These are phyloP conservation scores for Neofusicoccum laricinum DNA, from an alignment of 2,329 filamentous ascomycete genomes.

Conservation along the genomic window DNA sequence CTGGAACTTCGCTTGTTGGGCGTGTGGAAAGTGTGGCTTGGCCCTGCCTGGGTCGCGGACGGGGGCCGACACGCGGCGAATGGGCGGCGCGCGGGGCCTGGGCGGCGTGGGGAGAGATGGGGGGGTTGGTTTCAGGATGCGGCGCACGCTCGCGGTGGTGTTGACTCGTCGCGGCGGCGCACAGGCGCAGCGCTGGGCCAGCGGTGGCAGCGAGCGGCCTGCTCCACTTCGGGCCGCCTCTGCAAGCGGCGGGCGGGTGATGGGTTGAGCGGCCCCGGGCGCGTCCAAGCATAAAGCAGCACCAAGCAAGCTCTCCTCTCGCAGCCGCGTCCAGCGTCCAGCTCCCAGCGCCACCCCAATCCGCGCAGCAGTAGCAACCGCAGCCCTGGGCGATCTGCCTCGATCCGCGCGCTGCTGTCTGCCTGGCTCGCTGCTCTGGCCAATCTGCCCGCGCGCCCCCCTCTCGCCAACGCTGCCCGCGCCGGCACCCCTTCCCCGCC, in stretches of 20 bases:
- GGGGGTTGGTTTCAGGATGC: neutral
- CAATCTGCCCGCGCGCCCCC: neutral
- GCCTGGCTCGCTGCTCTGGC: neutral
- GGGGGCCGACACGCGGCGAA: neutral
- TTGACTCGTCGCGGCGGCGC: neutral
- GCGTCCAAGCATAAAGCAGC: neutral
- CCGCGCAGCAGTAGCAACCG: neutral
- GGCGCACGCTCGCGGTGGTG: neutral
- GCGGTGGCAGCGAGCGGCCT: neutral
- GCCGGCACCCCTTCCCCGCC: neutral
- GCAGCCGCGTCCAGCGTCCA: neutral
- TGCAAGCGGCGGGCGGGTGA: slow-evolving; percentile 4
- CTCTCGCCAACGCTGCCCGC: neutral
- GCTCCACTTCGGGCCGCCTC: slow-evolving; percentile 9
- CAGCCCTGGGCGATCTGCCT: neutral
- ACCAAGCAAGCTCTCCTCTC: neutral
- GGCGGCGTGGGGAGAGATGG: neutral
- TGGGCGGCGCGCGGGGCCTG: neutral
- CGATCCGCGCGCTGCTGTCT: neutral
- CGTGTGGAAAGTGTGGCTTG: slow-evolving; percentile 14
- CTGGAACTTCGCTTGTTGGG: slow-evolving; percentile 14
- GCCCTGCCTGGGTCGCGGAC: slow-evolving; percentile 1
- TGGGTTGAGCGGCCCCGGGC: slow-evolving; percentile 7
- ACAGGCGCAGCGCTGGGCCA: neutral
- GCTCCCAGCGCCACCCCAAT: neutral